These are phyloP conservation scores for Mucor mucedo DNA, from an alignment of 371 early-diverging fungal species.

Conservation along the genomic window DNA sequence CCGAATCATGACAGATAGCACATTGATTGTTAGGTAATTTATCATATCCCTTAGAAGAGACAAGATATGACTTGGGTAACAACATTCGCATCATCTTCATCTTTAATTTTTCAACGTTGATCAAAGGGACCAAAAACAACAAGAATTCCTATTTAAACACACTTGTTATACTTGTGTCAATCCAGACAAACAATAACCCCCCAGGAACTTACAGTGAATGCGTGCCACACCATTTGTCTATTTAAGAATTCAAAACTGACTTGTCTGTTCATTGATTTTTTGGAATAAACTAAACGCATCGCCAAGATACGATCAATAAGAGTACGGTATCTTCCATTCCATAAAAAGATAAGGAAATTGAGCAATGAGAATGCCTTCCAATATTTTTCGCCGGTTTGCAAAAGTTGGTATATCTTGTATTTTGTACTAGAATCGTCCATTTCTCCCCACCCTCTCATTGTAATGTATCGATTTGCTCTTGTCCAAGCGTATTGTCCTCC, in stretches of 20 bases:
- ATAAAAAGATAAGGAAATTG: slow-evolving; percentile 86
- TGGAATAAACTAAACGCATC: slow-evolving; percentile 83
- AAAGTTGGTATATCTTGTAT: slow-evolving; percentile 65
- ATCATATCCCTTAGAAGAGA: slow-evolving; percentile 58
- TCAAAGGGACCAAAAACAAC: slow-evolving; percentile 83
- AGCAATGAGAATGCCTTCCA: slow-evolving; percentile 68
- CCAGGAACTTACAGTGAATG: slow-evolving; percentile 76
- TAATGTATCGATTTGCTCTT: slow-evolving; percentile 62
- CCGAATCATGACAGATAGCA: slow-evolving; percentile 67
- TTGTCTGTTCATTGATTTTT: slow-evolving; percentile 75
- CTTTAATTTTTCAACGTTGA: slow-evolving; percentile 80
- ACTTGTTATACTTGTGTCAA: not conserved
- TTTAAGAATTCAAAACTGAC: slow-evolving; percentile 93
- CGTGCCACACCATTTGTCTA: slow-evolving; percentile 93
- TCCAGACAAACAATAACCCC: not conserved
- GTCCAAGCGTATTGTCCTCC: slow-evolving; percentile 81
- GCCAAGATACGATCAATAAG: slow-evolving; percentile 78
- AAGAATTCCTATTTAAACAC: slow-evolving; percentile 76
- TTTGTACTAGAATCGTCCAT: slow-evolving; percentile 62
- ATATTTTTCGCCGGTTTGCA: slow-evolving; percentile 71
- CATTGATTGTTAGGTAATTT: slow-evolving; percentile 70
- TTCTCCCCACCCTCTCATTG: slow-evolving; percentile 83
- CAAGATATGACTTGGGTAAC: slow-evolving; percentile 59
- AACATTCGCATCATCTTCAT: slow-evolving; percentile 60
- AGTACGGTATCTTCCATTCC: slow-evolving; percentile 81